phyloP scores from a whole-genome alignment of 2,329 filamentous ascomycete genomes.

The Pyricularia sp. region DNA sequence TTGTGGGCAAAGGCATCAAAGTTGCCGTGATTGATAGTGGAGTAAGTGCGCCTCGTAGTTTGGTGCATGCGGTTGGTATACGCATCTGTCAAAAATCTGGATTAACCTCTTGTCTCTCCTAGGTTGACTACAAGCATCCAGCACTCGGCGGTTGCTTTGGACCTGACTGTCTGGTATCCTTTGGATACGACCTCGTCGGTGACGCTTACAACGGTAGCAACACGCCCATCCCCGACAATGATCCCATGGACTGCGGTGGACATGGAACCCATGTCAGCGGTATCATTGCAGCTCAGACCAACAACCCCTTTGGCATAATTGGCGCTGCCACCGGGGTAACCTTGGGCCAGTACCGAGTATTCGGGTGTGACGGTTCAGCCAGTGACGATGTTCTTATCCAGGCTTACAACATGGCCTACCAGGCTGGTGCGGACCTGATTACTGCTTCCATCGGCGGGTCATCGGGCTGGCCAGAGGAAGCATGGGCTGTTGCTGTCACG shows the following conservation, averaged over 20 bases:
- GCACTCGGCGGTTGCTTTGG: constrained; percentile 28
- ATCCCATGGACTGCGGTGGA: constrained; percentile 42
- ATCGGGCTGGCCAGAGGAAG: constrained; percentile 38
- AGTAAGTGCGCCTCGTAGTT: constrained; percentile 20
- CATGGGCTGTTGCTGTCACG: constrained; percentile 35
- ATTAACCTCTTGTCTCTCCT: not conserved
- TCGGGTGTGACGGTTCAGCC: constrained; percentile 39
- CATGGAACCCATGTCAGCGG: constrained; percentile 52
- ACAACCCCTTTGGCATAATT: constrained; percentile 37
- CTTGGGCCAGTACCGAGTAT: constrained; percentile 43
- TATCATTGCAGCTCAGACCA: constrained; percentile 44
- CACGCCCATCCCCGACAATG: constrained; percentile 28
- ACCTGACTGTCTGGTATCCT: constrained; percentile 8
- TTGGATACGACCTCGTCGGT: constrained; percentile 9
- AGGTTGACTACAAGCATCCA: constrained; percentile 49
- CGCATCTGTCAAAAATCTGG: too few species aligned
- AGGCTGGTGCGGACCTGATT: constrained; percentile 46
- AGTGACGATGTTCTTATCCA: constrained; percentile 43
- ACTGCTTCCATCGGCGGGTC: constrained; percentile 39
- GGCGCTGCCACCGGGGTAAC: constrained; percentile 43
- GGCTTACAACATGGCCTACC: constrained; percentile 45
- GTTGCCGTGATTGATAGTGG: constrained; percentile 41
- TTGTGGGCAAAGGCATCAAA: constrained; percentile 37
- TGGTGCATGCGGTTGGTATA: too few species aligned
- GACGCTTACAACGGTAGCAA: constrained; percentile 25